Evolutionary conservation across 1,139 yeast genomes (phyloP), one percentile per base, ranked within the genome.

Genomic region (Debaryomycetaceae sp.): DNA sequence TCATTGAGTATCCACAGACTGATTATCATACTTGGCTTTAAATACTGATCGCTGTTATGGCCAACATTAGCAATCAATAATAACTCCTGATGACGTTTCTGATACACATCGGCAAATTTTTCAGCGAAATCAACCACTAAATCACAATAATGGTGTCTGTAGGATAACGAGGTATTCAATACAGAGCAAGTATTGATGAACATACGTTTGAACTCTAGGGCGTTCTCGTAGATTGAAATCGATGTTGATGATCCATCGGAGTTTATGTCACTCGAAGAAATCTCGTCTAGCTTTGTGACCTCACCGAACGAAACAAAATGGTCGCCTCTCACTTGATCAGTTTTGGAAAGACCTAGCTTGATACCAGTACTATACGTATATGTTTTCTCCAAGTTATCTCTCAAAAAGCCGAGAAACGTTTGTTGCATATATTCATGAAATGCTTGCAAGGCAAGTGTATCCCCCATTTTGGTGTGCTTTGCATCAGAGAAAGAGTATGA

Each of bases 391-490:
- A 89, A 68, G 1, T 83, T 76, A 36, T 75, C 77, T 42, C 80
- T 81, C 31, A 90, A 70, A 43, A 81, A 80, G 0, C 91, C 83
- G 42, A 86, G 69, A 55, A 86, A 89, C 4, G 80, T 73, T 7
- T 70, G 63, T 38, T 71, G 73, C 87, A 91, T 82, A 53, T 86
- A 87, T 7, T 72, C 72, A 35, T 76, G 76, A 58, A 88, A 81
- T 56, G 88, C 87, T 6, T 59, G 75, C 63, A 49, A 75, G 45
- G 56, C 60, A 1, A 55, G 42, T 37, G 51, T 53, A 68, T 66
- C 38, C 56, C 47, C 45, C 4, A 44, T 57, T 44, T 17, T 39
- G 1, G 36, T 39, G n/a, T 22, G 30, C 4, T 45, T 44, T 8
- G 47, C 45, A 6, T 49, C 50, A 6, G 42, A 49, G 6, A 36